Conservation (phyloP, 805 yeast species). For the Suhomyces sp. region DNA sequence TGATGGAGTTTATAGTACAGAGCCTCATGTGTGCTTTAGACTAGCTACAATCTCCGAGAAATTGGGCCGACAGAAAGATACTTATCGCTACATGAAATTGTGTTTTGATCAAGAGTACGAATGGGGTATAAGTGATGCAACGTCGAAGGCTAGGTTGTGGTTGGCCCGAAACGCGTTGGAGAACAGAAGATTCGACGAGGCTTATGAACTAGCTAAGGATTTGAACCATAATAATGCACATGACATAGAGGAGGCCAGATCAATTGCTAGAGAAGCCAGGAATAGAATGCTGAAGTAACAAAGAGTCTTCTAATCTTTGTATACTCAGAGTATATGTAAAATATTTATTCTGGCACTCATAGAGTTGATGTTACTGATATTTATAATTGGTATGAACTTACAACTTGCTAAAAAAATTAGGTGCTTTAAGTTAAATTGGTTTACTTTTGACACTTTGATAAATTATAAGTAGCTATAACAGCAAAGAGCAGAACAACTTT, state of each 20-base stretch:
- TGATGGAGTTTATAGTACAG: constrained; percentile 39
- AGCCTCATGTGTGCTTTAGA: constrained; percentile 55
- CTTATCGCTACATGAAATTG: constrained; percentile 61
- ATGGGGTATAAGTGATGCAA: constrained; percentile 69
- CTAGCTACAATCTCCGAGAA: constrained; percentile 67
- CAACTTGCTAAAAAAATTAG: too few species aligned
- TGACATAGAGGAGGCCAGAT: constrained; percentile 85
- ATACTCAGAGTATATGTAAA: neutral
- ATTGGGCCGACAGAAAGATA: constrained; percentile 48
- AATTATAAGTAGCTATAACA: too few species aligned
- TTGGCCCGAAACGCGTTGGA: constrained; percentile 66
- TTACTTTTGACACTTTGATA: too few species aligned
- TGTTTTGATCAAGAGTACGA: constrained; percentile 63
- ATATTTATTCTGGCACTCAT: too few species aligned
- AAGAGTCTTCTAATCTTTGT: too few species aligned
- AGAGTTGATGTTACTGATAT: too few species aligned
- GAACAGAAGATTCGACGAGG: constrained; percentile 57
- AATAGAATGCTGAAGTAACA: constrained; percentile 36
- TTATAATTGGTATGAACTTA: too few species aligned
- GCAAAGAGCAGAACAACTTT: too few species aligned
- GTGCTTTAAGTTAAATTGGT: too few species aligned
- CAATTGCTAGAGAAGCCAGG: constrained; percentile 76
- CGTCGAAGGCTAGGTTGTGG: constrained; percentile 82
- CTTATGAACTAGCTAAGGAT: constrained; percentile 70
- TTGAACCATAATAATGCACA: constrained; percentile 69